Evolutionary conservation across 2,329 filamentous ascomycete species (phyloP).

Genomic region (Pseudogymnoascus pannorum): DNA sequence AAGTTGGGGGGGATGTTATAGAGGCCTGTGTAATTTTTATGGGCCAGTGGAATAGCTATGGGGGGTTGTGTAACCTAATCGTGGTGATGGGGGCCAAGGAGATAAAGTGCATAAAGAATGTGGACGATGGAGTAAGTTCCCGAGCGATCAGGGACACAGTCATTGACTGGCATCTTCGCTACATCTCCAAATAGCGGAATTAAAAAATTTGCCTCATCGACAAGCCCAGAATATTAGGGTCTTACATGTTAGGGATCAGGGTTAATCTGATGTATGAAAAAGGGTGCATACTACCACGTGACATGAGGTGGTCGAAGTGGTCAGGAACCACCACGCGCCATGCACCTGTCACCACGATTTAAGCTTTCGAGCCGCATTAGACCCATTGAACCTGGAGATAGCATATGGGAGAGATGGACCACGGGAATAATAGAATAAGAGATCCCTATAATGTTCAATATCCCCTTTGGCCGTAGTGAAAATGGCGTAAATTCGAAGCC

Average conservation of each 20-base stretch:
- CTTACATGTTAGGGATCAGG: constrained; percentile 1
- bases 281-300: neutral
- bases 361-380: constrained; percentile 13
- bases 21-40: neutral
- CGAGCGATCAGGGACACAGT: neutral
- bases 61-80: neutral
- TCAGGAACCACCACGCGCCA: constrained; percentile 5
- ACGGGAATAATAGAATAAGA: neutral
- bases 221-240: neutral
- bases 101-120: neutral
- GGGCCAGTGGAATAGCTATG: neutral
- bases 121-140: too few relatives aligned
- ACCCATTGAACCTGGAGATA: neutral
- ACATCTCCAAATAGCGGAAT: neutral
- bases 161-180: neutral
- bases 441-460: neutral
- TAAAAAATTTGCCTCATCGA: neutral
- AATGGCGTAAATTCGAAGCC: neutral
- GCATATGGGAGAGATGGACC: neutral
- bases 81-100: neutral
- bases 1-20: neutral
- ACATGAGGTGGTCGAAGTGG: neutral
- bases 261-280: neutral
- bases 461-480: neutral
- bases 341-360: constrained; percentile 3